Base-by-base conservation (phyloP, 352 stramenopile species). In the Thalassiosira hispida region DNA sequence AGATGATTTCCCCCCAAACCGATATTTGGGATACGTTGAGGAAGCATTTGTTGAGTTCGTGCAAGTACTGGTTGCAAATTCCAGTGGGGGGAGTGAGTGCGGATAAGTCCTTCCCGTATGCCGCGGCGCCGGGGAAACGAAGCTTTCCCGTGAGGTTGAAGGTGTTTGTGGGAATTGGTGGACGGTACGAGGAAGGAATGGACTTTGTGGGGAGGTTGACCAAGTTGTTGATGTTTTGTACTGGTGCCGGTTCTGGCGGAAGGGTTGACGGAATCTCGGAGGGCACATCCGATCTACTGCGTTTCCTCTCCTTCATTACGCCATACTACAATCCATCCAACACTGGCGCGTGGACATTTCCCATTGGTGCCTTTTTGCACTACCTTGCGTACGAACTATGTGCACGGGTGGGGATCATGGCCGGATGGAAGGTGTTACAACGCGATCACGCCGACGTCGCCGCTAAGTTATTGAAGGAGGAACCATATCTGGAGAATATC, bases 271-370 rank as follows among this genome's bases (percentile, higher is more conserved):
- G n/a, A 47, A 67, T 90, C 18, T 92, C 86, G 5, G 77, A 90
- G 40, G 88, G 88, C 7, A 91, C 86, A 8, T 49, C 27, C 25
- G 86, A 93, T 64, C 76, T 94, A 12, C 61, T 93, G 35, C 60
- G 76, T 47, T 92, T 93, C 55, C 63, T 94, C 29, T 83, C 75
- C n/a, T 92, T 88, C 66, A 82, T 91, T 0, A 86, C 85, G 40
- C 87, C 90, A 20, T 94, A 94, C 55, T 93, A 91, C 74, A 88
- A 94, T 73, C 90, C 90, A 14, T 92, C 85, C 16, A 94, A 94
- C 74, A 69, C 87, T 60, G 88, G 88, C 51, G 56, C 66, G 9
- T 94, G 88, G 90, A 93, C 90, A 9, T 92, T 93, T 76, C 85
- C 87, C 9, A 46, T 94, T 27, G 90, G 87, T 22, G 84, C 86